These are phyloP conservation scores for Murraya paniculata DNA, from an alignment of 345 rosid species.

Conservation along the genomic window DNA sequence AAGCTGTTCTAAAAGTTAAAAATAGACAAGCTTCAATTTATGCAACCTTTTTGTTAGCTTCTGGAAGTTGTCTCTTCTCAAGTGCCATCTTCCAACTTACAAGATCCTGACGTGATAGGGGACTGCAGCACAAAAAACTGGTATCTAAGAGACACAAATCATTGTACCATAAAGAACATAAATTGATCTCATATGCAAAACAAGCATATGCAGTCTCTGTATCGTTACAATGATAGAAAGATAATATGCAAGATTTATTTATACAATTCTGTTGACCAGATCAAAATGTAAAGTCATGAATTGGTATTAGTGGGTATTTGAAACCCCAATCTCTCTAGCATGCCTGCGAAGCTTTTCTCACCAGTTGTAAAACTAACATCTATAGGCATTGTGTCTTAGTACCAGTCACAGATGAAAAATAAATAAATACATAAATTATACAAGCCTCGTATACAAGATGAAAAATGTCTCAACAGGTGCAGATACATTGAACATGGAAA, in stretches of 20 bases:
- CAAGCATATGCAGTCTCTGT: not conserved
- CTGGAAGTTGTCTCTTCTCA: conserved; percentile 79
- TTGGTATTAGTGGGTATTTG: not conserved
- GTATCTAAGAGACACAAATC: conserved; percentile 8
- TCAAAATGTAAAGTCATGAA: not conserved
- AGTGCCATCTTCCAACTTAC: conserved; percentile 96
- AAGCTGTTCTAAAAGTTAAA: not conserved
- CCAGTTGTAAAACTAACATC: not conserved
- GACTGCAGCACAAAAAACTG: conserved; percentile 38
- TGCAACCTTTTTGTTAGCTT: conserved; percentile 72
- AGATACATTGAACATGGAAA: not conserved
- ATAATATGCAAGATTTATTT: not conserved
- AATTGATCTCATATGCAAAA: not conserved
- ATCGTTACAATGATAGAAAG: not conserved
- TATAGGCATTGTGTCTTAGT: not conserved
- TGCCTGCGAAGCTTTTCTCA: not conserved
- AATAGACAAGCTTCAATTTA: not conserved
- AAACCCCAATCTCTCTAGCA: not conserved
- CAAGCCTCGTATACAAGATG: not conserved
- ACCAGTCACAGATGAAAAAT: not conserved
- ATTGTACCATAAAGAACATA: not conserved
- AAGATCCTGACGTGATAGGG: conserved; percentile 91
- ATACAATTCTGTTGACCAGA: not conserved
- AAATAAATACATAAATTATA: too few relatives aligned
- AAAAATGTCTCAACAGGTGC: not conserved